A percentile compares a stretch with the other conserved stretches of the same genome.
These are phyloP conservation scores for Triticum monococcum DNA, from an alignment of 176 grass and related monocot species.

Conservation along the genomic window DNA sequence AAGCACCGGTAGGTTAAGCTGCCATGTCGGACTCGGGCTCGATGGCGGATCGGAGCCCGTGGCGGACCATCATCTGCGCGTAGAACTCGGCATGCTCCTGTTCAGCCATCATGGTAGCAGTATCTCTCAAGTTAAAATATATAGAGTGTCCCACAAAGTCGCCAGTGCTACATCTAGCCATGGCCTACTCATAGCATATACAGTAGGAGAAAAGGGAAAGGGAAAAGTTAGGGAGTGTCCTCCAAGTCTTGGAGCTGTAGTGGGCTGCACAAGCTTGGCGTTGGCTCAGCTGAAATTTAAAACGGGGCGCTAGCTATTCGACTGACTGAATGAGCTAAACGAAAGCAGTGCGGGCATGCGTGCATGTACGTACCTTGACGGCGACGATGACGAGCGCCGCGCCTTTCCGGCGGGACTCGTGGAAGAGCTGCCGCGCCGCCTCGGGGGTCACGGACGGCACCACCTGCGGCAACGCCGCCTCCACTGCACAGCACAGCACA, in stretches of 20 bases:
- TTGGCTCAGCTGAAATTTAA: background rate
- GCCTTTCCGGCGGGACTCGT: conserved; percentile 57
- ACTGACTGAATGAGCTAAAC: background rate
- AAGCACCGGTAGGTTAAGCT: background rate
- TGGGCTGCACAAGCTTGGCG: background rate
- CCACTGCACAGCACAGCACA: conserved; percentile 37
- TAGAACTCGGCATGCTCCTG: conserved; percentile 89
- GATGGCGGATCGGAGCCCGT: conserved; percentile 61
- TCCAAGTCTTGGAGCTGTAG: background rate
- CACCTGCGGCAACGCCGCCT: conserved; percentile 63
- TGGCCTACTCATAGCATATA: background rate
- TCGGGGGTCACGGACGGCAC: conserved; percentile 55
- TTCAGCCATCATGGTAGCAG: background rate
- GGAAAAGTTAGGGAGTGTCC: background rate
- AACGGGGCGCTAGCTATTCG: background rate
- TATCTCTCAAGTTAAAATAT: too few species aligned
- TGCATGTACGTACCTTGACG: conserved; percentile 44
- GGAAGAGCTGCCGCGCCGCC: conserved; percentile 53
- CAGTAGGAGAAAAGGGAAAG: background rate
- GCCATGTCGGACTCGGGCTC: conserved; percentile 66
- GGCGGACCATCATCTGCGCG: conserved; percentile 60
- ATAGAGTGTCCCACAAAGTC: too few species aligned
- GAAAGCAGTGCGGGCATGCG: too few species aligned
- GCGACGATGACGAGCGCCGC: conserved; percentile 62
- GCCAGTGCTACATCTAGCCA: too few species aligned